A percentile compares a stretch with the other conserved stretches of the same genome.
Conservation (phyloP, 1,139 yeast genomes). For the Pichia sp. region DNA sequence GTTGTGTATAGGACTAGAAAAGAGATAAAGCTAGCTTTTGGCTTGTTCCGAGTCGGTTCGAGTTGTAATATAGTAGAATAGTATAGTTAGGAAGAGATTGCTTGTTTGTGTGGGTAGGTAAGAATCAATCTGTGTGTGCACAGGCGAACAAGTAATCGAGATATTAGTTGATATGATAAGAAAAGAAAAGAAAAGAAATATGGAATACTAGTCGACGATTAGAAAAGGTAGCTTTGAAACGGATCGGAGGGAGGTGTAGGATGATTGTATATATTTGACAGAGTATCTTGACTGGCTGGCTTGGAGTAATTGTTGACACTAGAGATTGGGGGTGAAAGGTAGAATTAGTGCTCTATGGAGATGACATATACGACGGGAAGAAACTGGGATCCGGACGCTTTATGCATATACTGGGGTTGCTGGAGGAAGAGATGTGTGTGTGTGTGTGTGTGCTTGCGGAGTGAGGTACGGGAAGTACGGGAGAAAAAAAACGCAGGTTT, state of each 20-base stretch:
- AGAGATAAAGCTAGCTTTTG: conserved; percentile 1
- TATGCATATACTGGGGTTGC: background rate
- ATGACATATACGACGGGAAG: background rate
- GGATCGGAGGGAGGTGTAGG: background rate
- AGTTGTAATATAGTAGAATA: background rate
- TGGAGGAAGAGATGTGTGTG: background rate
- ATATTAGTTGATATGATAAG: background rate
- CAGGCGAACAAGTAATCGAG: background rate
- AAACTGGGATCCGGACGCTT: background rate
- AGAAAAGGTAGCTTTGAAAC: conserved; percentile 9
- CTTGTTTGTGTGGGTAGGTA: background rate
- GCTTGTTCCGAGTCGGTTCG: background rate
- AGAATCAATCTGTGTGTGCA: background rate
- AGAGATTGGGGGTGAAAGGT: background rate
- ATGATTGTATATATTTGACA: background rate
- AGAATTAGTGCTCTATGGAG: background rate
- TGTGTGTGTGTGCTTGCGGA: background rate
- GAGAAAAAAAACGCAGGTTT: no score
- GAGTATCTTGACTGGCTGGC: background rate
- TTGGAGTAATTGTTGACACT: background rate
- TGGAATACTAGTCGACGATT: conserved; percentile 4
- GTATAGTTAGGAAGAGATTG: background rate
- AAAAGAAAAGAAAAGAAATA: conserved; percentile 4
- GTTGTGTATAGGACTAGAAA: background rate
- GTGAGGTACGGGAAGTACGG: no score